Percentiles rank a stretch among this genome's conserved stretches.
phyloP scores from a whole-genome alignment of 2,329 filamentous ascomycete genomes.

The Diplocarpon mali region DNA sequence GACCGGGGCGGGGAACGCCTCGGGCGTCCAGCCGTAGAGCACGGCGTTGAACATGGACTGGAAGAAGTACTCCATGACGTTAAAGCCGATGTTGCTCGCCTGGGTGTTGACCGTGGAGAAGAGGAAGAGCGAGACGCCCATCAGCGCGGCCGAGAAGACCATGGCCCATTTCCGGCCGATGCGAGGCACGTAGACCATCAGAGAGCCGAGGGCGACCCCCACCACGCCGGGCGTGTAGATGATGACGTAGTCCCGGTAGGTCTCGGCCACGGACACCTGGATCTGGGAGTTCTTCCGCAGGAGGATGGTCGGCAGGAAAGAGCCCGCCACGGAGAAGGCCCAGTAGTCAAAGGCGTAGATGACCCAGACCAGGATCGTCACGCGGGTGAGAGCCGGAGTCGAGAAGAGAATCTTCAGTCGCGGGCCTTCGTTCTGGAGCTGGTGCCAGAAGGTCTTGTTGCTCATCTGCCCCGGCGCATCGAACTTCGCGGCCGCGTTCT shows the following conservation, averaged over 20 bases:
- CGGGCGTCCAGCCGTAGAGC: constrained; percentile 18
- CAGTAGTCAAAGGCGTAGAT: constrained; percentile 40
- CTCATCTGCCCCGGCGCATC: constrained; percentile 2
- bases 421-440: neutral
- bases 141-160: constrained; percentile 21
- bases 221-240: constrained; percentile 29
- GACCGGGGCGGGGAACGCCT: constrained; percentile 33
- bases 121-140: constrained; percentile 22
- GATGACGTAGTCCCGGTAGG: constrained; percentile 28
- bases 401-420: constrained; percentile 29
- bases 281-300: constrained; percentile 21
- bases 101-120: constrained; percentile 22
- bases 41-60: constrained; percentile 23
- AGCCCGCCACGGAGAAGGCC: constrained; percentile 33
- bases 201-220: constrained; percentile 20
- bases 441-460: constrained; percentile 1
- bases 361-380: constrained; percentile 38
- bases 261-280: constrained; percentile 20
- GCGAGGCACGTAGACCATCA: constrained; percentile 12
- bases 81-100: constrained; percentile 22
- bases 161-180: constrained; percentile 24
- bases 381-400: constrained; percentile 30
- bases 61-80: constrained; percentile 26
- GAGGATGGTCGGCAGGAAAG: constrained; percentile 30
- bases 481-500: neutral